Evolutionary conservation across 2,329 filamentous ascomycete genomes (phyloP), one percentile per base, ranked within the genome.

Genomic region (Trichoderma semiorbis): DNA sequence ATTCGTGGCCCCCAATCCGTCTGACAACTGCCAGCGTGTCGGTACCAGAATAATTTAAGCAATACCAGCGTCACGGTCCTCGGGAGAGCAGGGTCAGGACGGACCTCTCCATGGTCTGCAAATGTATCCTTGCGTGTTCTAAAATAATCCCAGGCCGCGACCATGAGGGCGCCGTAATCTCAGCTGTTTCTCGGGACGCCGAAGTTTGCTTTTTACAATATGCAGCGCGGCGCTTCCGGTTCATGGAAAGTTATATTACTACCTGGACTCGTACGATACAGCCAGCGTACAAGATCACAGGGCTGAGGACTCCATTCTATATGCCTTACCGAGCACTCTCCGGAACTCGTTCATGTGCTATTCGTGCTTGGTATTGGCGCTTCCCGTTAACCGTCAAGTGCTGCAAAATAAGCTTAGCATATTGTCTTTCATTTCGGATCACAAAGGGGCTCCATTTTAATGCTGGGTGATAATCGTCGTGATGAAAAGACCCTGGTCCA

Each of bases 141-240:
- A 61, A 69, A 69, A 61, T 69, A 58, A 61, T 66, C 28, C 47
- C 47, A 66, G 66, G 36, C 66, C 66, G 66, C 53, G 34, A 7
- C 57, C 26, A 69, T 61, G 28, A 69, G 66, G 66, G 66, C 66
- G 66, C 66, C 36, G 66, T 39, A 69, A 69, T 61, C 36, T 61
- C 66, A 61, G 55, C 43, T 24, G 14, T 53, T 21, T 43, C 36
- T 36, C 36, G 55, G 26, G 55, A 43, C 26, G 24, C 65, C 55
- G 34, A 68, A 24, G 53, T 36, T 43, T 43, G 53, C 21, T 68
- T 55, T 8, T 10, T 8, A 36, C 11, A 7, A n/a, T 36, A 2
- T 4, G 3, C 39, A 50, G n/a, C 28, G 53, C 62, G 64, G 50
- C 50, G 32, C 21, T 67, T 67, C 64, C 64, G 47, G 64, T 39